Evolutionary conservation across 2,329 filamentous ascomycete species (phyloP).

Genomic region (Hypoxylon sp.): DNA sequence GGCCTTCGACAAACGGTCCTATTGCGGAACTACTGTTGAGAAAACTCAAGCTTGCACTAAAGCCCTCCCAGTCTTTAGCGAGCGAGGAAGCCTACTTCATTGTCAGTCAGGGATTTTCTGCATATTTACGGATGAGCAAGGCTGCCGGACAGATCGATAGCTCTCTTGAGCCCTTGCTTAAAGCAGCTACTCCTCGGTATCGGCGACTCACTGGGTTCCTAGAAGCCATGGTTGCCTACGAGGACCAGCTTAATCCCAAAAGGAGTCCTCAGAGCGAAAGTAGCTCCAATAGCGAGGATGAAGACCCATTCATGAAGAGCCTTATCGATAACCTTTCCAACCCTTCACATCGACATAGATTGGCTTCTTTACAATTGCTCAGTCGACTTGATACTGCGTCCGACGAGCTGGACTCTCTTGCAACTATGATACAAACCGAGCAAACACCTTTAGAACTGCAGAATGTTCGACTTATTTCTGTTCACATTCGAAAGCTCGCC

Average conservation of each 20-base stretch:
- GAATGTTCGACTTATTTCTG: conserved; percentile 82
- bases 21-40: conserved; percentile 76
- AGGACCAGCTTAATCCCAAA: conserved; percentile 54
- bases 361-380: conserved; percentile 81
- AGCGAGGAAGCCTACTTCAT: conserved; percentile 80
- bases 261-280: conserved; percentile 52
- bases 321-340: conserved; percentile 82
- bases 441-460: conserved; percentile 83
- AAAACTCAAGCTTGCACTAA: conserved; percentile 76
- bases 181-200: conserved; percentile 76
- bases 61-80: conserved; percentile 70
- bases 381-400: conserved; percentile 69
- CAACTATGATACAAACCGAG: conserved; percentile 83
- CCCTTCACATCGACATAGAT: conserved; percentile 80
- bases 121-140: conserved; percentile 77
- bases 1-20: conserved; percentile 76
- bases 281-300: conserved; percentile 66
- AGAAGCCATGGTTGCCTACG: conserved; percentile 72
- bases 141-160: conserved; percentile 71
- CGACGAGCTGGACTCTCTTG: conserved; percentile 67
- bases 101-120: conserved; percentile 80
- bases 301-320: conserved; percentile 73
- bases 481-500: conserved; percentile 86
- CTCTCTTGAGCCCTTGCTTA: conserved; percentile 75
- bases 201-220: conserved; percentile 76